Percentiles rank a stretch among this genome's conserved stretches.
Evolutionary conservation across 805 yeast species (phyloP).

Genomic region (Metschnikowia vanudenii): DNA sequence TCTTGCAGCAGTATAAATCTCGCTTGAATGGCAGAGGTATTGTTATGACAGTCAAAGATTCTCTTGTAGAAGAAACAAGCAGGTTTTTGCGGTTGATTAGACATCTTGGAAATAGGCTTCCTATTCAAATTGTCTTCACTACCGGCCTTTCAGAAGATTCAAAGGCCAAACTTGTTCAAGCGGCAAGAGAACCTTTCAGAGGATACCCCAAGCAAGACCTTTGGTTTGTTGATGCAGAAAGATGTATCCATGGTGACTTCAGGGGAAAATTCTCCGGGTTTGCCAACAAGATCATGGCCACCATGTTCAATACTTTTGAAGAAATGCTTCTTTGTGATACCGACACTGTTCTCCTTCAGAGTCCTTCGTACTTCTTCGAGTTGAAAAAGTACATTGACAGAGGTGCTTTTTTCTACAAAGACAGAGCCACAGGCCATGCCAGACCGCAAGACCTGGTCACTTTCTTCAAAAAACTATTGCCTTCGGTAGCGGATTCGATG

Average conservation of each 20-base stretch:
- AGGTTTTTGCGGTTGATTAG: conserved; percentile 29
- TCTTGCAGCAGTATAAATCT: conserved; percentile 21
- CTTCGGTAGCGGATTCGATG: conserved; percentile 28
- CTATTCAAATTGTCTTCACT: conserved; percentile 41
- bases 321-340: conserved; percentile 48
- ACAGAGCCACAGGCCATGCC: conserved; percentile 24
- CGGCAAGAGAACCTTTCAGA: conserved; percentile 11
- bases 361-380: conserved; percentile 29
- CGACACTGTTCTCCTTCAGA: conserved; percentile 45
- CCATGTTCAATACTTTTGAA: conserved; percentile 17
- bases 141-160: conserved; percentile 9
- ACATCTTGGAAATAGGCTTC: conserved; percentile 32
- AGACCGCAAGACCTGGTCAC: conserved; percentile 34
- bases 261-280: conserved; percentile 37
- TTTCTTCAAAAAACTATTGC: conserved; percentile 47
- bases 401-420: conserved; percentile 26
- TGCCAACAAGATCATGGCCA: conserved; percentile 23
- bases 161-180: conserved; percentile 5
- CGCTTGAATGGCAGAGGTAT: conserved; percentile 39
- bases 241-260: conserved; percentile 20
- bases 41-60: conserved; percentile 35
- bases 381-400: conserved; percentile 31
- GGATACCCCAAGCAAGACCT: conserved; percentile 32
- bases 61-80: conserved; percentile 24
- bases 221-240: conserved; percentile 35